Conservation (phyloP, 1,284 basidiomycete species). For the Cryptococcus sp. region DNA sequence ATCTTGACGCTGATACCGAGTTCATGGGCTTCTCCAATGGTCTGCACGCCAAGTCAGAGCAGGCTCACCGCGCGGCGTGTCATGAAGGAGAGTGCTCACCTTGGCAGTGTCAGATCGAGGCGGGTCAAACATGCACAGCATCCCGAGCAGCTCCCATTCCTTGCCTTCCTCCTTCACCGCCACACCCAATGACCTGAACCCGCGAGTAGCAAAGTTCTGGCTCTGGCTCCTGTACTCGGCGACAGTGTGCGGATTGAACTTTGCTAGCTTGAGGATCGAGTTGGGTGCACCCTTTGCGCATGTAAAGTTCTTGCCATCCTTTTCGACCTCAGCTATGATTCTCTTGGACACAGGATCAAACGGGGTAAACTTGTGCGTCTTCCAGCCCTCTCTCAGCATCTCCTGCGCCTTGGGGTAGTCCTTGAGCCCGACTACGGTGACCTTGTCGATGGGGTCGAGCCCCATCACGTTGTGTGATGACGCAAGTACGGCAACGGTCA, state of each 20-base stretch:
- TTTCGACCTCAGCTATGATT: constrained; percentile 58
- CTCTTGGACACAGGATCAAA: constrained; percentile 61
- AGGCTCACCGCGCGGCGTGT: too few relatives aligned
- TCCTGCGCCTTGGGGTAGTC: constrained; percentile 57
- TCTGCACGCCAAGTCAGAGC: constrained; percentile 27
- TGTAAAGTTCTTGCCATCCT: constrained; percentile 55
- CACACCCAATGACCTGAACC: constrained; percentile 58
- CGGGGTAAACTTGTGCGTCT: constrained; percentile 56
- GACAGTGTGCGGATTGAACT: constrained; percentile 51
- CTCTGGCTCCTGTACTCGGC: constrained; percentile 52
- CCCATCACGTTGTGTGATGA: constrained; percentile 58
- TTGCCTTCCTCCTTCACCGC: constrained; percentile 55
- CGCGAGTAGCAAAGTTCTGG: constrained; percentile 54
- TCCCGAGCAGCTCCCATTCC: constrained; percentile 55
- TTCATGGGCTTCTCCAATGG: constrained; percentile 56
- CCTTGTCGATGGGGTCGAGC: constrained; percentile 60
- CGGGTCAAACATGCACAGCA: constrained; percentile 54
- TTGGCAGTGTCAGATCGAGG: constrained; percentile 56
- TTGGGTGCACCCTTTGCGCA: constrained; percentile 60
- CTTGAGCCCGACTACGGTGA: constrained; percentile 57
- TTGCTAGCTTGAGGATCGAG: constrained; percentile 56
- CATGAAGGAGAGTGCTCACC: constrained; percentile 8
- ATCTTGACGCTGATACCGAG: constrained; percentile 59
- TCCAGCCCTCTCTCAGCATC: constrained; percentile 55
- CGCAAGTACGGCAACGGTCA: constrained; percentile 57